Conservation (phyloP, 306 rosid genomes). For the Sphenostylis stenocarpa region DNA sequence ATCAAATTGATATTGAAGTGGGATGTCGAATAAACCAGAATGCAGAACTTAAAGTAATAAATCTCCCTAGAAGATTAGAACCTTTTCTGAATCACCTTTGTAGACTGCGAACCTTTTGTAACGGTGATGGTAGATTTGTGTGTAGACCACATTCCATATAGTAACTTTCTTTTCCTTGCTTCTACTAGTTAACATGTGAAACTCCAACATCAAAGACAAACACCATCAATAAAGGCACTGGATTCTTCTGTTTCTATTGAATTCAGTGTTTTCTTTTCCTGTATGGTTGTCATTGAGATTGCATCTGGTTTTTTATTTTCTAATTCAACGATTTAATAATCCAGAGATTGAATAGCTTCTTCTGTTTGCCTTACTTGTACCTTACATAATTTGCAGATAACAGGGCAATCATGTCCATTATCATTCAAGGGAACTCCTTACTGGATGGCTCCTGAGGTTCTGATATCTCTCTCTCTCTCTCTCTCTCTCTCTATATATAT, state of each 20-base stretch:
- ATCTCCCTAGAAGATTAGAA: not conserved
- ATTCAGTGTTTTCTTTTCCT: not conserved
- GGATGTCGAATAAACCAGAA: constrained; percentile 2
- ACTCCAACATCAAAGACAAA: not conserved
- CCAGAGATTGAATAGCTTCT: constrained; percentile 24
- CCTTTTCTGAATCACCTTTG: constrained; percentile 3
- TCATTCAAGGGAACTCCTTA: constrained; percentile 99
- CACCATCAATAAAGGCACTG: constrained; percentile 1
- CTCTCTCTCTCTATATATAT: too few relatives aligned
- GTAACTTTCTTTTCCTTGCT: not conserved
- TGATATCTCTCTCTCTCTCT: constrained; percentile 27
- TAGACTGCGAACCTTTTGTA: not conserved
- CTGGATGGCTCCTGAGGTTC: constrained; percentile 99
- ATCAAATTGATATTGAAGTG: not conserved
- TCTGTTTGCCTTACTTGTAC: constrained; percentile 33
- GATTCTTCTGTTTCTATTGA: constrained; percentile 10
- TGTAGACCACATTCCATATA: constrained; percentile 9
- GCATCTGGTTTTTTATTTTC: constrained; percentile 17
- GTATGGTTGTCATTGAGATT: not conserved
- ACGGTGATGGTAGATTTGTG: constrained; percentile 10
- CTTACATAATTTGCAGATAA: constrained; percentile 59
- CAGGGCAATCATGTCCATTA: constrained; percentile 86
- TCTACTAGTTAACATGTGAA: not conserved
- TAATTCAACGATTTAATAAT: constrained; percentile 13
- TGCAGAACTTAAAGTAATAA: not conserved